These are phyloP conservation scores for Ephemerocybe angulata DNA, from an alignment of 768 basidiomycete species.

Conservation along the genomic window DNA sequence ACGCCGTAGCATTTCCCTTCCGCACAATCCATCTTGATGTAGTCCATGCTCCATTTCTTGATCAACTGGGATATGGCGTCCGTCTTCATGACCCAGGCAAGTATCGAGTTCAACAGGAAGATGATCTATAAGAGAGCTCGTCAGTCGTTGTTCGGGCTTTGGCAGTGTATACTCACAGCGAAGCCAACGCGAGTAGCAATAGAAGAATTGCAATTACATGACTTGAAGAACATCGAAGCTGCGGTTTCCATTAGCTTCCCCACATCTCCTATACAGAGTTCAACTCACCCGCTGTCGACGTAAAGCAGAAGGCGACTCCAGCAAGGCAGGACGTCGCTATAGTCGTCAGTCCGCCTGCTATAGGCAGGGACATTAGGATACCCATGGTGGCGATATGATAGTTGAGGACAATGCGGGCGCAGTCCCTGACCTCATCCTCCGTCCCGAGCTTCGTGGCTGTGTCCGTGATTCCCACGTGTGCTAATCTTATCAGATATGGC, in stretches of 20 bases:
- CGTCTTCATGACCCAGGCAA: conserved; percentile 97
- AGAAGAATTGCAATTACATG: conserved; percentile 97
- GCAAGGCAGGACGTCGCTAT: conserved; percentile 82
- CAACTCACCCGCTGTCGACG: conserved; percentile 72
- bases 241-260: conserved; percentile 16
- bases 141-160: not conserved
- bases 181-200: conserved; percentile 91
- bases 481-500: not conserved
- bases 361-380: conserved; percentile 65
- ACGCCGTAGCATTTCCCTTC: conserved; percentile 90
- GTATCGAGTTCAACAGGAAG: conserved; percentile 90
- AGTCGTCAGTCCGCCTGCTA: conserved; percentile 63
- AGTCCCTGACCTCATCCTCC: not conserved
- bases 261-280: conserved; percentile 1
- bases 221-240: conserved; percentile 97
- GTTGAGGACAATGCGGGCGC: not conserved
- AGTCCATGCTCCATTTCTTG: conserved; percentile 92
- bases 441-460: not conserved
- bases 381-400: conserved; percentile 50
- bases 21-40: conserved; percentile 96
- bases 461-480: not conserved
- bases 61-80: conserved; percentile 82
- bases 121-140: conserved; percentile 63
- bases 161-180: not conserved
- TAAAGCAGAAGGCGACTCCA: conserved; percentile 81